phyloP scores from a whole-genome alignment of 495 filamentous ascomycete species.

The Annulohypoxylon stygium region DNA sequence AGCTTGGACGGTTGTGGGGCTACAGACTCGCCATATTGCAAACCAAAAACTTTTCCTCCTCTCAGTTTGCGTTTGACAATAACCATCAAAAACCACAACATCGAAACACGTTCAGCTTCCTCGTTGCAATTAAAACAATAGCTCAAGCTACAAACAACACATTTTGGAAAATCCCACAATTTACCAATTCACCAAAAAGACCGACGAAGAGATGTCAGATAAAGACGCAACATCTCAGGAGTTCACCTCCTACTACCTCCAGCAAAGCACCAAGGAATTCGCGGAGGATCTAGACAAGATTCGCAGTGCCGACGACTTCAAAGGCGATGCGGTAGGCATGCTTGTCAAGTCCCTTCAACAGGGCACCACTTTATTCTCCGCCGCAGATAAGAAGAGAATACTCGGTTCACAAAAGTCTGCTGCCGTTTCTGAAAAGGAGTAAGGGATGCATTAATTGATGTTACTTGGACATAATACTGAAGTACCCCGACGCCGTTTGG shows the following conservation, averaged over 20 bases:
- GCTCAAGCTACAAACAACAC: neutral
- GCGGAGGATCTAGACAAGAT: constrained; percentile 78
- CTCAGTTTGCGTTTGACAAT: neutral
- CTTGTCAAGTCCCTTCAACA: constrained; percentile 75
- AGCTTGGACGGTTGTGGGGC: constrained; percentile 1
- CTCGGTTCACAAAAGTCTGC: constrained; percentile 37
- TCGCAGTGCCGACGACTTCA: constrained; percentile 75
- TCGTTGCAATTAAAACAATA: neutral
- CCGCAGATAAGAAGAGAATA: constrained; percentile 59
- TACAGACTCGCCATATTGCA: neutral
- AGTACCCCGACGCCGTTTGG: too few relatives aligned
- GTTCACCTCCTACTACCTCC: constrained; percentile 75
- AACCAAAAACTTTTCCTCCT: neutral
- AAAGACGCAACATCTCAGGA: constrained; percentile 50
- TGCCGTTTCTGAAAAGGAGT: constrained; percentile 12
- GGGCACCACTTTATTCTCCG: constrained; percentile 64
- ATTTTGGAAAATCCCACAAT: too few relatives aligned
- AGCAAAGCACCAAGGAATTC: constrained; percentile 73
- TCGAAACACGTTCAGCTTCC: neutral
- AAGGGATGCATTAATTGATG: neutral
- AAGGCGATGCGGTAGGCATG: constrained; percentile 69
- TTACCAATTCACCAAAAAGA: neutral
- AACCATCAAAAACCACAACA: neutral
- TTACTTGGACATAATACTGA: neutral
- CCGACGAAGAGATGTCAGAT: constrained; percentile 32